Evolutionary conservation across 2,329 filamentous ascomycete species (phyloP).

Genomic region (Monosporascus sp.): DNA sequence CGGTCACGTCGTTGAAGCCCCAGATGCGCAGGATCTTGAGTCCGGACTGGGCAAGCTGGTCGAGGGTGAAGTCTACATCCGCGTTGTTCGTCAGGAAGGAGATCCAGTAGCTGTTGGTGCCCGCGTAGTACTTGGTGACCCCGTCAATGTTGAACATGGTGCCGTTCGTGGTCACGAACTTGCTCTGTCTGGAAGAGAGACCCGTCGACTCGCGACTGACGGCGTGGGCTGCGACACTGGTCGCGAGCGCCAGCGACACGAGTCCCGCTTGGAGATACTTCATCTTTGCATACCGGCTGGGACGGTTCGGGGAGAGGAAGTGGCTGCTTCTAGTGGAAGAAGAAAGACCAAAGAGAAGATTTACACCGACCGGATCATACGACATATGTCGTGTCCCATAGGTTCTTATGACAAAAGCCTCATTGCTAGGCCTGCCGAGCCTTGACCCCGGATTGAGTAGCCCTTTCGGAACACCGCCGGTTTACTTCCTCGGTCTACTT

Average conservation of each 20-base stretch:
- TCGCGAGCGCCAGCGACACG: not conserved
- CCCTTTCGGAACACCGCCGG: not conserved
- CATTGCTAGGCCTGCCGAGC: not conserved
- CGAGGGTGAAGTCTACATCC: slow-evolving; percentile 49
- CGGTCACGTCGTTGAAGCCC: slow-evolving; percentile 58
- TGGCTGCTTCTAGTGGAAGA: no score
- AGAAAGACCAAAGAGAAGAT: no score
- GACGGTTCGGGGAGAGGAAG: not conserved
- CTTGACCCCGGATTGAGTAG: not conserved
- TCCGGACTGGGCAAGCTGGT: slow-evolving; percentile 43
- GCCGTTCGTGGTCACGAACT: slow-evolving; percentile 20
- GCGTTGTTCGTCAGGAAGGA: slow-evolving; percentile 43
- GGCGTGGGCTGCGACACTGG: not conserved
- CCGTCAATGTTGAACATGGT: slow-evolving; percentile 36
- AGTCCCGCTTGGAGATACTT: not conserved
- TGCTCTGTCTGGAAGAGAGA: slow-evolving; percentile 10
- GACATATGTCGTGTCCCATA: not conserved
- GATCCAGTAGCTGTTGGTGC: slow-evolving; percentile 51
- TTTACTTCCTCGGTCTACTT: no score
- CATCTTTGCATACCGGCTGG: not conserved
- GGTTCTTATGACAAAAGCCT: not conserved
- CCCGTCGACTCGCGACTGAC: not conserved
- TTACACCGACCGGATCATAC: not conserved
- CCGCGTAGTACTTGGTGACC: slow-evolving; percentile 39
- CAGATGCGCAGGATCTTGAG: slow-evolving; percentile 55